A percentile compares a stretch with the other conserved stretches of the same genome.
Conservation (phyloP, 192 early-diverging fungal genomes). For the Podila epigama region DNA sequence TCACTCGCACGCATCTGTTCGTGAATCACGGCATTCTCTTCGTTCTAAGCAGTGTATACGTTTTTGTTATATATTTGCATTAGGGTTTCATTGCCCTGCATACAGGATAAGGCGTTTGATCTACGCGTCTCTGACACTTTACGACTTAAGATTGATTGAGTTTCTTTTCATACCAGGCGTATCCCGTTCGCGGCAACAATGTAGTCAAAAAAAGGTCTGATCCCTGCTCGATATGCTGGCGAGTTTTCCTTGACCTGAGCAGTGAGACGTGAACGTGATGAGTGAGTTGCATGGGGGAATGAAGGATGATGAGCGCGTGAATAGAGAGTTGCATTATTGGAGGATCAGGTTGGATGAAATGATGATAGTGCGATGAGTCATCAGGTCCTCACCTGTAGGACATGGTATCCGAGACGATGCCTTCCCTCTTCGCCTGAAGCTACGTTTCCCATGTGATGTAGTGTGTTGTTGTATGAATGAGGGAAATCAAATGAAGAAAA, state of each 20-base stretch:
- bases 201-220: conserved; percentile 81
- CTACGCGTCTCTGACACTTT: background rate
- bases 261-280: background rate
- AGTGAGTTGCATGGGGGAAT: background rate
- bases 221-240: conserved; percentile 68
- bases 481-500: background rate
- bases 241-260: conserved; percentile 69
- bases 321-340: background rate
- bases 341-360: background rate
- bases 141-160: background rate
- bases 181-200: conserved; percentile 68
- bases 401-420: conserved; percentile 68
- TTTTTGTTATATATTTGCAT: too few species aligned
- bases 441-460: conserved; percentile 53
- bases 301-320: background rate
- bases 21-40: conserved; percentile 51
- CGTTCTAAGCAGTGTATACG: conserved; percentile 14
- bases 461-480: background rate
- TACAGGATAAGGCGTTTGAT: too few species aligned
- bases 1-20: conserved; percentile 54
- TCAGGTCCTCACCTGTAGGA: conserved; percentile 59
- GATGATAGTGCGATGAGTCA: background rate
- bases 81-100: too few species aligned
- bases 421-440: conserved; percentile 57
- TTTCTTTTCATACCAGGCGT: conserved; percentile 28